Conservation (phyloP, 2,329 filamentous ascomycete species). For the Emergomyces pasteurianus region DNA sequence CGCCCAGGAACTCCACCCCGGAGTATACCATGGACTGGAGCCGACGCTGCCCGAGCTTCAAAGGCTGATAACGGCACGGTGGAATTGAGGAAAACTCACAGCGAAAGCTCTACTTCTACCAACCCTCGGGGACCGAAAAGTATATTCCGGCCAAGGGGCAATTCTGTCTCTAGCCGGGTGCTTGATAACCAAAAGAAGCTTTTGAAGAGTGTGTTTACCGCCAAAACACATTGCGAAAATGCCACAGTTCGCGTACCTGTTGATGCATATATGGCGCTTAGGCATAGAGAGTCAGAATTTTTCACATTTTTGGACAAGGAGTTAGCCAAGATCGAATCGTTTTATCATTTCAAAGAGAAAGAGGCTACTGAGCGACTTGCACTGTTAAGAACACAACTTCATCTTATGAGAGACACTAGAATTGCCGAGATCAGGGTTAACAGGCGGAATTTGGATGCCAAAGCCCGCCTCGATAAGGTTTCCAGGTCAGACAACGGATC, state of each 20-base stretch:
- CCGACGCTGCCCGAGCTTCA: background rate
- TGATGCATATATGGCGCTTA: conserved; percentile 51
- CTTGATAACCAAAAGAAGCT: conserved; percentile 19
- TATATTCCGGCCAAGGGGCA: conserved; percentile 11
- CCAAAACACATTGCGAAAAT: conserved; percentile 25
- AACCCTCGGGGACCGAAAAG: conserved; percentile 9
- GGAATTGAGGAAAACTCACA: background rate
- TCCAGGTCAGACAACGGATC: conserved; percentile 10
- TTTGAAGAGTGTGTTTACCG: conserved; percentile 27
- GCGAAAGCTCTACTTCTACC: background rate
- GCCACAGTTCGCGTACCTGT: conserved; percentile 39
- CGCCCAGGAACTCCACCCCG: background rate
- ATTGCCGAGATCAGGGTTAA: conserved; percentile 54
- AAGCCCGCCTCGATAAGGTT: conserved; percentile 2
- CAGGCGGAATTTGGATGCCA: conserved; percentile 23
- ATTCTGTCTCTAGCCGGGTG: conserved; percentile 18
- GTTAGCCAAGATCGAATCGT: conserved; percentile 80
- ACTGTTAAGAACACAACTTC: conserved; percentile 68
- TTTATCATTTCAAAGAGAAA: conserved; percentile 79
- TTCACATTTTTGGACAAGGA: conserved; percentile 73
- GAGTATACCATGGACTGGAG: background rate
- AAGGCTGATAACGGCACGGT: background rate
- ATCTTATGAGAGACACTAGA: conserved; percentile 81
- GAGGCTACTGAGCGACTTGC: conserved; percentile 64
- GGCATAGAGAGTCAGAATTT: conserved; percentile 69